Evolutionary conservation across 176 grass and related monocot species (phyloP).

Genomic region (Oryza meyeriana): DNA sequence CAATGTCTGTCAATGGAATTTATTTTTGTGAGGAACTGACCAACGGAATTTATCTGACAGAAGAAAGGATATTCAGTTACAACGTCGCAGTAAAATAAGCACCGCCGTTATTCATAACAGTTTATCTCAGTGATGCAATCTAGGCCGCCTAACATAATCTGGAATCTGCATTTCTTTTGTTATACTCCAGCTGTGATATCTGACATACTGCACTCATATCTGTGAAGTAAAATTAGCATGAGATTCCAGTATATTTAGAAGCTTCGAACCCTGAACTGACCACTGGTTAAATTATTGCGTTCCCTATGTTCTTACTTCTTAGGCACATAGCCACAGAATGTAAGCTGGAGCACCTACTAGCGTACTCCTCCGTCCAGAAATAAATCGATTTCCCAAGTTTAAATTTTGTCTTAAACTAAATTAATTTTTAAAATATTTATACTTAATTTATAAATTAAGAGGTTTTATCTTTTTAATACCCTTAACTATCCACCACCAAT

Average conservation of each 20-base stretch:
- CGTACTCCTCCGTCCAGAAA: too few relatives aligned
- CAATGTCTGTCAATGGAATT: too few relatives aligned
- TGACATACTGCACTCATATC: conserved; percentile 14
- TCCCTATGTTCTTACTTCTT: neutral
- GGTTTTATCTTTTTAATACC: too few relatives aligned
- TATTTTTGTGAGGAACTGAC: neutral
- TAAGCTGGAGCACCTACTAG: neutral
- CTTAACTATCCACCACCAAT: too few relatives aligned
- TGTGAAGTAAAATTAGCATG: neutral
- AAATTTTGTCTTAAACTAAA: too few relatives aligned
- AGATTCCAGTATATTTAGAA: conserved; percentile 38
- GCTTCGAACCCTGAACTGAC: conserved; percentile 43
- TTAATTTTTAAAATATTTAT: too few relatives aligned
- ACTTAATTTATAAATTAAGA: too few relatives aligned
- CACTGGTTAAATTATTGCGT: conserved; percentile 22
- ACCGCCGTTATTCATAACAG: neutral
- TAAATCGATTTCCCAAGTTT: too few relatives aligned
- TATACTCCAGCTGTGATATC: neutral
- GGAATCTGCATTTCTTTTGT: neutral
- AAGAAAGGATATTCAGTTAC: neutral
- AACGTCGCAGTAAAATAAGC: neutral
- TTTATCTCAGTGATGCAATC: neutral
- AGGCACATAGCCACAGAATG: conserved; percentile 29
- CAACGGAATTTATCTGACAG: neutral
- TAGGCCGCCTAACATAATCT: neutral